Base-by-base conservation (phyloP, 2,329 filamentous ascomycete genomes). In the Ophiostoma sp. region DNA sequence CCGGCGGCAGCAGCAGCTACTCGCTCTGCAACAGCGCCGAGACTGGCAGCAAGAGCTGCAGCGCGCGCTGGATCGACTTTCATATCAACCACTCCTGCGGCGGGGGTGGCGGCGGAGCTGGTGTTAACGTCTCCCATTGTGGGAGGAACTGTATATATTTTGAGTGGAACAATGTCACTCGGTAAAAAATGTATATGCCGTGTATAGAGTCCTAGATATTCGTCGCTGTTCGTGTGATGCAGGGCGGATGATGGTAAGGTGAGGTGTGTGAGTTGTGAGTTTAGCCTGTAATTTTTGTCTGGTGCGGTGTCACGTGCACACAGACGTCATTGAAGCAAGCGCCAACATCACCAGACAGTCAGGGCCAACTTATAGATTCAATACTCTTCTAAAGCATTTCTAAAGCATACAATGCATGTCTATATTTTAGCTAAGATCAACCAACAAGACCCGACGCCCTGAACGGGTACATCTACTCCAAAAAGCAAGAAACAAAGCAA, bases 21-120 rank as follows among this genome's bases (percentile, higher is more conserved):
- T 60, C 86, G 84, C 64, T 85, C 80, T 65, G 82, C 83, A 67
- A 92, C 87, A 60, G 81, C 77, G 72, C 82, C 79, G 70, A 92
- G 80, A 75, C 90, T 88, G 41, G 85, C 82, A 71, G 85, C 76
- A 69, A 92, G 86, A 68, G 82, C 81, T 69, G 84, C 82, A 62
- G 88, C 87, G 77, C 89, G 85, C 67, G 82, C 76, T 0, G 85
- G 81, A 72, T 88, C 82, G 71, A 89, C 79, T 74, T 85, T 85
- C 86, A 90, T 90, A 69, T 84, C 80, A 18, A 38, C 36, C 9
- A 44, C 44, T 42, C 38, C 45, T 38, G 65, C 40, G 47, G 18
- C 18, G 27, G 58, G 38, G 8, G 45, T 44, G n/a, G 42, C 47
- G 47, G 66, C 44, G 41, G 68, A 16, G 44, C 16, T 52, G 3